Percentiles rank a stretch among this genome's conserved stretches.
Conservation (phyloP, 352 stramenopile genomes). For the Phytophthora pinifolia region DNA sequence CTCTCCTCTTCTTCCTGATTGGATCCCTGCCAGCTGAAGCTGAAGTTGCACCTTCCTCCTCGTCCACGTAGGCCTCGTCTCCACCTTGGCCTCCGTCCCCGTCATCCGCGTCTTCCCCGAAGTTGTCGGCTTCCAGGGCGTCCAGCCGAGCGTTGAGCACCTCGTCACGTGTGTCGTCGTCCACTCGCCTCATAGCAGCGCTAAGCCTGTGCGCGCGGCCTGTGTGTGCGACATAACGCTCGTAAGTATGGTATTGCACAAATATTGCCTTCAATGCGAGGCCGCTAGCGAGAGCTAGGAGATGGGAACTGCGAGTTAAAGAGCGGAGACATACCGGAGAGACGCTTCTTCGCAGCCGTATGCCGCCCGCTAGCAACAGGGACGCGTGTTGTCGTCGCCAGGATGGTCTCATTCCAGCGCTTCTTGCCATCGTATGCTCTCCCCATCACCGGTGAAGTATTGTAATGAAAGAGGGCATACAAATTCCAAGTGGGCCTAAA, state of each 20-base stretch:
- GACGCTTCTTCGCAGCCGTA: conserved; percentile 48
- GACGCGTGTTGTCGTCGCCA: conserved; percentile 40
- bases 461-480: background rate
- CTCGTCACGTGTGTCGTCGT: conserved; percentile 79
- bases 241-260: conserved; percentile 10
- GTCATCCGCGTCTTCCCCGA: conserved; percentile 65
- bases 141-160: conserved; percentile 87
- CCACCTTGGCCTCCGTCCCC: conserved; percentile 39
- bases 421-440: conserved; percentile 83
- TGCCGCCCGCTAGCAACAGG: conserved; percentile 8
- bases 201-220: conserved; percentile 77
- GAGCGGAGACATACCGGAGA: conserved; percentile 43
- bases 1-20: conserved; percentile 43
- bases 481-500: conserved; percentile 17
- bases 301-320: conserved; percentile 1
- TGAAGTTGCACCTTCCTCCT: conserved; percentile 35
- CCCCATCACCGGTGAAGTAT: conserved; percentile 42
- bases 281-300: conserved; percentile 6
- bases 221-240: conserved; percentile 22
- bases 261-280: background rate
- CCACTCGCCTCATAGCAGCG: conserved; percentile 79
- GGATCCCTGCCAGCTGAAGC: conserved; percentile 13
- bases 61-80: conserved; percentile 73
- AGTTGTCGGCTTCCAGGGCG: conserved; percentile 89
- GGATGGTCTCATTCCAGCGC: conserved; percentile 83